phyloP scores from a whole-genome alignment of 129 eudicot species.

The Tagetes erecta region DNA sequence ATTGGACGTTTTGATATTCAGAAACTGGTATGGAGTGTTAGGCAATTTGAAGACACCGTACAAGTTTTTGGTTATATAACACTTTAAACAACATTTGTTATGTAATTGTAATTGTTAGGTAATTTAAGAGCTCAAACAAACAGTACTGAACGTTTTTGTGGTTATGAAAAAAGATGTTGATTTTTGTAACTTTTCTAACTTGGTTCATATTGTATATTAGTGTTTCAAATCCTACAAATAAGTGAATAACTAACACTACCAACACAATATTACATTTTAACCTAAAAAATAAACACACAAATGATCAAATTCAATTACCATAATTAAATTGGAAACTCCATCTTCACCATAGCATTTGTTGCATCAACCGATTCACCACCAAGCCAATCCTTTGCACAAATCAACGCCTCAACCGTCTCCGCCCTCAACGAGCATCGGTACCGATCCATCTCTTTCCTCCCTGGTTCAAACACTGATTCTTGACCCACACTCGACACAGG shows the following conservation, averaged over 20 bases:
- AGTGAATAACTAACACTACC: background rate
- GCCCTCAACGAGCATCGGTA: background rate
- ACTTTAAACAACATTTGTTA: background rate
- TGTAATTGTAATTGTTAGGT: too few relatives aligned
- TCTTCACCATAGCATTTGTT: background rate
- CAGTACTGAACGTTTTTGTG: too few relatives aligned
- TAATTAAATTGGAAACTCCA: background rate
- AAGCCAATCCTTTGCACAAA: background rate
- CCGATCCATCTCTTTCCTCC: background rate
- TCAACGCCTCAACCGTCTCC: background rate
- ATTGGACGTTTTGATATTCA: background rate
- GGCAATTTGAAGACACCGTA: background rate
- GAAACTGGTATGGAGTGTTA: background rate
- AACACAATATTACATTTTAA: background rate
- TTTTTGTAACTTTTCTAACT: too few relatives aligned
- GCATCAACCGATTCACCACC: background rate
- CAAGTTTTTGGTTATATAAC: background rate
- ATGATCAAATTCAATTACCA: background rate
- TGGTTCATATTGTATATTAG: background rate
- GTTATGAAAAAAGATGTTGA: too few relatives aligned
- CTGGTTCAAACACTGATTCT: background rate
- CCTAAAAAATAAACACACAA: background rate
- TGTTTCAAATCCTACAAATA: background rate
- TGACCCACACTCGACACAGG: conserved; percentile 43
- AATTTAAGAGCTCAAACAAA: too few relatives aligned